Percentiles rank a stretch among this genome's conserved stretches.
Conservation (phyloP, 352 stramenopile species). For the Phytophthora podocarpi region DNA sequence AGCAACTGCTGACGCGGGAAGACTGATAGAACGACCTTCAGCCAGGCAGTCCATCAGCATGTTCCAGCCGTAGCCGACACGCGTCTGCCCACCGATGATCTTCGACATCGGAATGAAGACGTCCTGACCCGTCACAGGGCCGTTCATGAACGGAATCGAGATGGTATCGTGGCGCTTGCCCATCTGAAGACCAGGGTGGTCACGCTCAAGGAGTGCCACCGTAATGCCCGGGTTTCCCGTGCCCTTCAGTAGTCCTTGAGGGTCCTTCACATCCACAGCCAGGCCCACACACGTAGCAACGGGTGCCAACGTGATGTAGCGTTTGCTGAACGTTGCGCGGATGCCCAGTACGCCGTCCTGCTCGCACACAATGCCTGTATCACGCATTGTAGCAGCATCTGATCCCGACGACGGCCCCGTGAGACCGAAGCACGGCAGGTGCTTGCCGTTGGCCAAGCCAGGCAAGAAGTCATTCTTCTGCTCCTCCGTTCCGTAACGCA, state of each 20-base stretch:
- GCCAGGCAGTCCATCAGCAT: conserved; percentile 99
- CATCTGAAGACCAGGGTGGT: conserved; percentile 95
- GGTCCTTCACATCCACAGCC: conserved; percentile 97
- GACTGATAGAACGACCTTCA: conserved; percentile 96
- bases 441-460: conserved; percentile 92
- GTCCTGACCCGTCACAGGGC: conserved; percentile 95
- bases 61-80: conserved; percentile 98
- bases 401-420: conserved; percentile 95
- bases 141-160: conserved; percentile 98
- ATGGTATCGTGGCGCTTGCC: conserved; percentile 96
- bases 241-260: conserved; percentile 94
- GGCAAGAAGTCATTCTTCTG: conserved; percentile 98
- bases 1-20: conserved; percentile 95
- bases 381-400: conserved; percentile 95
- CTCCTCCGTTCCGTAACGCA: conserved; percentile 95
- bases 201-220: conserved; percentile 95
- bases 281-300: conserved; percentile 97
- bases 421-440: conserved; percentile 97
- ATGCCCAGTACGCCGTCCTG: conserved; percentile 96
- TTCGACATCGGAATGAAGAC: conserved; percentile 98
- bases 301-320: conserved; percentile 98
- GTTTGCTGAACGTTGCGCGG: conserved; percentile 97
- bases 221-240: conserved; percentile 95
- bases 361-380: conserved; percentile 93
- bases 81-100: conserved; percentile 96